Conservation (phyloP, 495 filamentous ascomycete species). For the Trichoderma erinaceum region DNA sequence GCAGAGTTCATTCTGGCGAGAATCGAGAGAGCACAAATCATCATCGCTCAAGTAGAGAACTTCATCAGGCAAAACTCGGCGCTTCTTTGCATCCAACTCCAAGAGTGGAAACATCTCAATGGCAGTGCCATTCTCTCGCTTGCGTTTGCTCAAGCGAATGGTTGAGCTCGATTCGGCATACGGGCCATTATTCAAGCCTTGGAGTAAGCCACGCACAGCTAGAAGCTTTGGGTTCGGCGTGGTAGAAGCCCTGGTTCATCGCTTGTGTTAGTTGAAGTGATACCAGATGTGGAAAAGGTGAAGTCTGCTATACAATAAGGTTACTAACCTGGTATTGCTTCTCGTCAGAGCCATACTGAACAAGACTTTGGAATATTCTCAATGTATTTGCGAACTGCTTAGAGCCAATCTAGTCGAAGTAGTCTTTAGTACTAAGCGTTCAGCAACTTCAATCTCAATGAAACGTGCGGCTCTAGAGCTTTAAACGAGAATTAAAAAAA, state of each 20-base stretch:
- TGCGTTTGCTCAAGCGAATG: conserved; percentile 28
- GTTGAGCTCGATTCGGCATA: conserved; percentile 18
- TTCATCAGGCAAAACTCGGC: conserved; percentile 28
- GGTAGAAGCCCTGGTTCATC: not conserved
- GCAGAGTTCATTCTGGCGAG: conserved; percentile 26
- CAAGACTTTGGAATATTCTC: not conserved
- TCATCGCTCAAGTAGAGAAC: conserved; percentile 21
- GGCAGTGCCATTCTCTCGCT: conserved; percentile 24
- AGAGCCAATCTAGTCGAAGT: conserved; percentile 25
- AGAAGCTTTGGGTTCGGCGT: not conserved
- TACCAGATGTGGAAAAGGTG: not conserved
- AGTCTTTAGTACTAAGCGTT: no score
- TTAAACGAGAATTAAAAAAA: no score
- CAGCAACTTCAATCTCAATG: no score
- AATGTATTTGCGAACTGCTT: not conserved
- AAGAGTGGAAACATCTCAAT: conserved; percentile 27
- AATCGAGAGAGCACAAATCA: conserved; percentile 27
- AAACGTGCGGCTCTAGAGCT: no score
- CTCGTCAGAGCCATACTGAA: not conserved
- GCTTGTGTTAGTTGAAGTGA: conserved; percentile 22
- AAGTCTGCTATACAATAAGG: not conserved
- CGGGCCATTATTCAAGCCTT: conserved; percentile 16
- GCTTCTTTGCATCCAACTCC: conserved; percentile 26
- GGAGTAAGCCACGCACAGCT: not conserved
- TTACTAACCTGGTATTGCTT: not conserved